Evolutionary conservation across 2,329 filamentous ascomycete genomes (phyloP).

Genomic region (Fusarium sublunatum): DNA sequence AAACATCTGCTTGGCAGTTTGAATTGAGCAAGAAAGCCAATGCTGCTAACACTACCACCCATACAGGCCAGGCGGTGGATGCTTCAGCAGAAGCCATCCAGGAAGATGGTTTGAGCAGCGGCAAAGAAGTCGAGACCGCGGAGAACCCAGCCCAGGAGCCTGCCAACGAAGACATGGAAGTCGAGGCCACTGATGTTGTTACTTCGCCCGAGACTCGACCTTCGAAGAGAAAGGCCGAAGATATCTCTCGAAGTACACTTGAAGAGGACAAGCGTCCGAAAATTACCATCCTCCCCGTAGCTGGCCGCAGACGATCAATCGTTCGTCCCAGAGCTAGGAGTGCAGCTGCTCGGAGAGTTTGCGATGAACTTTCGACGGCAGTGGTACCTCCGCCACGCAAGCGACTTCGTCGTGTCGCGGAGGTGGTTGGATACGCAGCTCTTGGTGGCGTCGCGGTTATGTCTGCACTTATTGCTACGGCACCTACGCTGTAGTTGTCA

Average conservation of each 20-base stretch:
- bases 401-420: conserved; percentile 51
- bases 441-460: conserved; percentile 55
- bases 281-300: background rate
- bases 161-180: background rate
- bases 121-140: conserved; percentile 7
- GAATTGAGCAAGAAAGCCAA: conserved; percentile 45
- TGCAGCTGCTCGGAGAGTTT: background rate
- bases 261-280: conserved; percentile 22
- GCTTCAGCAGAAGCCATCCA: conserved; percentile 2
- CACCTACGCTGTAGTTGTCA: conserved; percentile 44
- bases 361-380: background rate
- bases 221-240: conserved; percentile 45
- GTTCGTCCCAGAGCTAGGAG: background rate
- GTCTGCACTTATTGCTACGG: conserved; percentile 55
- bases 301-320: background rate
- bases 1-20: conserved; percentile 49
- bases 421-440: conserved; percentile 52
- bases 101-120: conserved; percentile 9
- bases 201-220: background rate
- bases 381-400: conserved; percentile 42
- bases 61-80: conserved; percentile 7
- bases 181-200: background rate
- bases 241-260: conserved; percentile 41
- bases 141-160: background rate
- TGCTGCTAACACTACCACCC: background rate